Percentiles rank a stretch among this genome's conserved stretches.
phyloP scores from a whole-genome alignment of 2,329 filamentous ascomycete genomes.

The Cercospora sp. region DNA sequence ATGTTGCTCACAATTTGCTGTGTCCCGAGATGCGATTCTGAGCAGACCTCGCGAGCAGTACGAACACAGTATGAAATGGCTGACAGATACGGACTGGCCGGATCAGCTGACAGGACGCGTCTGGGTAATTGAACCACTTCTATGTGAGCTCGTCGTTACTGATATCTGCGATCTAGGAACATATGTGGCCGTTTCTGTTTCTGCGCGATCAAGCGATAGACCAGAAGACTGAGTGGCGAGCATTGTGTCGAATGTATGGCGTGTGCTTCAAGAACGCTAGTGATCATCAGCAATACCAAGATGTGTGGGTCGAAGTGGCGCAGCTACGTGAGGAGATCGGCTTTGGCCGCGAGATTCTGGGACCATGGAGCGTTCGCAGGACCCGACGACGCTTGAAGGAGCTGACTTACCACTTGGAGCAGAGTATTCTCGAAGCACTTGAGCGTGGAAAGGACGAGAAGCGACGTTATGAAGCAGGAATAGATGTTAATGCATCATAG shows the following conservation, averaged over 20 bases:
- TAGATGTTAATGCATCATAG: neutral
- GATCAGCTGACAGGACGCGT: conserved; percentile 20
- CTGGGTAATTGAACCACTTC: conserved; percentile 12
- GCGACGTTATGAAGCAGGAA: neutral
- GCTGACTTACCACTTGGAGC: neutral
- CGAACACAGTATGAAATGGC: conserved; percentile 16
- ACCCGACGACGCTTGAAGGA: neutral
- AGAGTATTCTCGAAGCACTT: neutral
- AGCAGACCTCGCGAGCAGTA: conserved; percentile 22
- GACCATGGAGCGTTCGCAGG: neutral
- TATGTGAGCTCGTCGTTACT: neutral
- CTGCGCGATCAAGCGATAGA: conserved; percentile 6
- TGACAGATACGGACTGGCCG: conserved; percentile 17
- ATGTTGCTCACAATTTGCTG: conserved; percentile 27
- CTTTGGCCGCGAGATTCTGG: neutral
- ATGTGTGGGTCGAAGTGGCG: neutral
- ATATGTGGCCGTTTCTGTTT: conserved; percentile 24
- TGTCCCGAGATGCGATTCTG: conserved; percentile 15
- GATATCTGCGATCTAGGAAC: conserved; percentile 20
- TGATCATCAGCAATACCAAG: neutral
- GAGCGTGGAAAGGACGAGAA: no score
- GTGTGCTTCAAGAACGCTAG: neutral
- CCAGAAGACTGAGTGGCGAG: conserved; percentile 9
- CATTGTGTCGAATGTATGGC: conserved; percentile 5
- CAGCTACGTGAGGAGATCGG: neutral